These are phyloP conservation scores for Pythium sp. DNA, from an alignment of 352 stramenopile genomes.

Conservation along the genomic window DNA sequence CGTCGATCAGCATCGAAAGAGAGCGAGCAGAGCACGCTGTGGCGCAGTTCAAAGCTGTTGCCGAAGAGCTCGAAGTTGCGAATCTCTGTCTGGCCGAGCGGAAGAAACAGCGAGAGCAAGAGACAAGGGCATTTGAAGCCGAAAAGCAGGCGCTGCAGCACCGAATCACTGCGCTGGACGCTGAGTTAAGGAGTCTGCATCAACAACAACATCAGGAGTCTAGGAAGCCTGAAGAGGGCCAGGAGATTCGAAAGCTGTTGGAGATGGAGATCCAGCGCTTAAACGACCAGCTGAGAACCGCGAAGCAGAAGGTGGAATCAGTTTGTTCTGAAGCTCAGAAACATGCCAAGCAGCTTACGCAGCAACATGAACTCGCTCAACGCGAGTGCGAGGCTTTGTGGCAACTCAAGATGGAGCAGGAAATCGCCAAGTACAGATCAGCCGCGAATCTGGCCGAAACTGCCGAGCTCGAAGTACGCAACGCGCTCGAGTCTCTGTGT, in stretches of 20 bases:
- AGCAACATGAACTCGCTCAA: not conserved
- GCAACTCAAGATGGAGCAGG: not conserved
- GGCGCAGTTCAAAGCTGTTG: slow-evolving; percentile 34
- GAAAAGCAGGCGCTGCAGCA: slow-evolving; percentile 27
- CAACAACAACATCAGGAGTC: slow-evolving; percentile 4
- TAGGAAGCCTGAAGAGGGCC: not conserved
- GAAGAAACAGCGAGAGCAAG: slow-evolving; percentile 57
- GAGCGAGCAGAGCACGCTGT: slow-evolving; percentile 47
- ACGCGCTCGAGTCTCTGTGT: slow-evolving; percentile 16
- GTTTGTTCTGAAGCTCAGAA: not conserved
- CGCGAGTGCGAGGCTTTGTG: slow-evolving; percentile 1
- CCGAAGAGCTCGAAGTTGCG: slow-evolving; percentile 57
- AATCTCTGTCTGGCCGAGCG: slow-evolving; percentile 73
- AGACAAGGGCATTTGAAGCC: slow-evolving; percentile 23
- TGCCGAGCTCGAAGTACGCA: slow-evolving; percentile 9
- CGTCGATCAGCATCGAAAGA: slow-evolving; percentile 31
- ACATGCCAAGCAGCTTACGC: not conserved
- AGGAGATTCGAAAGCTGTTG: not conserved
- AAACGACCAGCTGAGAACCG: slow-evolving; percentile 2
- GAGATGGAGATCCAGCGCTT: slow-evolving; percentile 3
- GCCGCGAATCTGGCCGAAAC: slow-evolving; percentile 18
- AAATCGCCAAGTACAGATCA: slow-evolving; percentile 7
- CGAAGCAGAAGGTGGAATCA: not conserved
- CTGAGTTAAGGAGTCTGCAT: not conserved
- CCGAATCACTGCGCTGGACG: slow-evolving; percentile 20